These are phyloP conservation scores for Epichloe aotearoae DNA, from an alignment of 2,329 filamentous ascomycete species.

Conservation along the genomic window DNA sequence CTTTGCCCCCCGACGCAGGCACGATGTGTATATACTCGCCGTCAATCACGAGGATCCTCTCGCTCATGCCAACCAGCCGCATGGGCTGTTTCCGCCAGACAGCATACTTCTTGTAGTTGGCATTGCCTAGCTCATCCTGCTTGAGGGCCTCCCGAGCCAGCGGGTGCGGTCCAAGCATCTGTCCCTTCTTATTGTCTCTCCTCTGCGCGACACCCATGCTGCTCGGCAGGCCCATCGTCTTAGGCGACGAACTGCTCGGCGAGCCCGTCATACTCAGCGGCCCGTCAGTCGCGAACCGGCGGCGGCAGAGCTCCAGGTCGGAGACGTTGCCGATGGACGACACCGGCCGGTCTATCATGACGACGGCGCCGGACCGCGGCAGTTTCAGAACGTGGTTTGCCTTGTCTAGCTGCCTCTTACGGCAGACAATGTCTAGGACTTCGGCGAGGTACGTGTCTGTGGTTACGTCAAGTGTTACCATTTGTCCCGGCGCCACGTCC, in stretches of 20 bases:
- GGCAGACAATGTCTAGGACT: constrained; percentile 65
- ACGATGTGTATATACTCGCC: constrained; percentile 81
- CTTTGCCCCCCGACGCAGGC: constrained; percentile 57
- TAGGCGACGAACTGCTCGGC: constrained; percentile 57
- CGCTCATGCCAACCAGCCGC: constrained; percentile 63
- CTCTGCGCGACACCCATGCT: constrained; percentile 20
- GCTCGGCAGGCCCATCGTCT: constrained; percentile 42
- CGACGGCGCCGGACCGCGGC: constrained; percentile 59
- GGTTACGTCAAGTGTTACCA: constrained; percentile 61
- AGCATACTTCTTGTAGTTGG: constrained; percentile 61
- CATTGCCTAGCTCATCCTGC: constrained; percentile 43
- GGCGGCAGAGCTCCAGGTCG: constrained; percentile 62
- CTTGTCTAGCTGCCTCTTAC: constrained; percentile 67
- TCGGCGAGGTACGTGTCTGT: constrained; percentile 76
- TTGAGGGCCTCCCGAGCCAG: constrained; percentile 50
- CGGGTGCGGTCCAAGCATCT: constrained; percentile 47
- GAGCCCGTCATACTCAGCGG: constrained; percentile 55
- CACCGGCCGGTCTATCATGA: constrained; percentile 64
- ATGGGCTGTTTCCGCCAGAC: constrained; percentile 76
- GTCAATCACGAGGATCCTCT: constrained; percentile 66
- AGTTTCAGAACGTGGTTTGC: constrained; percentile 68
- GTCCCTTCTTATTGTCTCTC: constrained; percentile 39
- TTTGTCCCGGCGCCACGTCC: constrained; percentile 58
- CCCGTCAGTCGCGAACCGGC: constrained; percentile 63
- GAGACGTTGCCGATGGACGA: constrained; percentile 63